Conservation (phyloP, 495 filamentous ascomycete species). For the Friedmanniomyces endolithicus region DNA sequence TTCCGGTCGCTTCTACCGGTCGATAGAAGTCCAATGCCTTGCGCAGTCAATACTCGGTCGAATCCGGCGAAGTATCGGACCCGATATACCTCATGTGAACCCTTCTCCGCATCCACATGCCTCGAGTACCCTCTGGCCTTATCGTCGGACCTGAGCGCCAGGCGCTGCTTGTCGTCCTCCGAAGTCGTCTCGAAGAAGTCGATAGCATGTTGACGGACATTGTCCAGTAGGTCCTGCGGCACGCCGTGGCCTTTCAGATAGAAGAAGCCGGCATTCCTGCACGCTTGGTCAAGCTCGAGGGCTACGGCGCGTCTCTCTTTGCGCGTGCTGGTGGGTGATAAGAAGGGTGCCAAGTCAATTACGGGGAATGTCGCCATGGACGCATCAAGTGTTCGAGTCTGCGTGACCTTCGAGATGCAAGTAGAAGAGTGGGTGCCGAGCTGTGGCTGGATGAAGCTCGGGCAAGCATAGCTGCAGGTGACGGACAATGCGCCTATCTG, state of each 20-base stretch:
- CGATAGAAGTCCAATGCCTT: conserved; percentile 27
- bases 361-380: background rate
- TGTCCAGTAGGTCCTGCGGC: conserved; percentile 13
- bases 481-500: background rate
- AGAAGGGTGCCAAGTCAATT: background rate
- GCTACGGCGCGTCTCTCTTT: background rate
- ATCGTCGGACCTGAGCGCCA: background rate
- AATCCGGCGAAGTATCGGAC: background rate
- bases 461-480: background rate
- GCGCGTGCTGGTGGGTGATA: background rate
- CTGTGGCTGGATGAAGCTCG: background rate
- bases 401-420: background rate
- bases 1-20: conserved; percentile 10
- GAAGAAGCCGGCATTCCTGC: conserved; percentile 27
- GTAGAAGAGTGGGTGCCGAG: background rate
- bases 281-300: conserved; percentile 18
- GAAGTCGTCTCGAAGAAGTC: conserved; percentile 24
- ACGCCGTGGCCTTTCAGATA: conserved; percentile 30
- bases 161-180: conserved; percentile 16
- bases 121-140: background rate
- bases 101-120: background rate
- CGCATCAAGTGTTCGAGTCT: background rate
- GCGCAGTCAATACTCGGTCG: too few relatives aligned
- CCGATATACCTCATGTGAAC: background rate
- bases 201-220: conserved; percentile 22